Conservation (phyloP, 164 flowering plant genomes). For the grape (Vitis vinifera) region DNA sequence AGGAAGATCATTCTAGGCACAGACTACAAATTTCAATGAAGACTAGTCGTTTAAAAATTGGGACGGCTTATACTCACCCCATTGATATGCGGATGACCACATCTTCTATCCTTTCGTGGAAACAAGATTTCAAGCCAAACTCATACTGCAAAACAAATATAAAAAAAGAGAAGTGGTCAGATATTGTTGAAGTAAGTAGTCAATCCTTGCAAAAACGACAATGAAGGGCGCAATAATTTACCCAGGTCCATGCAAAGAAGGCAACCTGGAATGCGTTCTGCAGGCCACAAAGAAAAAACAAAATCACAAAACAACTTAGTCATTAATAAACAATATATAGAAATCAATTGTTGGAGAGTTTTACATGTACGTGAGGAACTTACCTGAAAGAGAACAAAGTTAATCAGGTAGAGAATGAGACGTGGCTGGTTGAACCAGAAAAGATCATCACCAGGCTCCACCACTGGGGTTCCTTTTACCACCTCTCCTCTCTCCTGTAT, state of each 20-base stretch:
- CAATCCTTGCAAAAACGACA: too few species aligned
- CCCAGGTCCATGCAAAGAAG: slow-evolving; percentile 79
- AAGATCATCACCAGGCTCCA: slow-evolving; percentile 8
- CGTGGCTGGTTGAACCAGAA: slow-evolving; percentile 55
- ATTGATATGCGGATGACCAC: slow-evolving; percentile 58
- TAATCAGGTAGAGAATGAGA: slow-evolving; percentile 69
- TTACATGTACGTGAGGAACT: too few species aligned
- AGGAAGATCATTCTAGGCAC: too few species aligned
- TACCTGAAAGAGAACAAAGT: slow-evolving; percentile 73
- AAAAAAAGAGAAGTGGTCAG: not conserved
- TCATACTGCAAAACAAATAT: slow-evolving; percentile 43
- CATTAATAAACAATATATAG: too few species aligned
- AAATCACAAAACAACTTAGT: too few species aligned
- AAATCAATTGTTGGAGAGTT: too few species aligned
- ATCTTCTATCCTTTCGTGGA: slow-evolving; percentile 48
- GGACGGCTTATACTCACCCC: slow-evolving; percentile 45
- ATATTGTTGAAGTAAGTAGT: too few species aligned
- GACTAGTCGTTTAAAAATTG: not conserved
- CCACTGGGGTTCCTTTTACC: slow-evolving; percentile 6
- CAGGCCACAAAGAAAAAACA: too few species aligned
- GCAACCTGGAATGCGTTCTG: slow-evolving; percentile 89
- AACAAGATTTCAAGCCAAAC: slow-evolving; percentile 65
- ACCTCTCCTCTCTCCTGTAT: slow-evolving; percentile 9
- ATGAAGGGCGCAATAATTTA: slow-evolving; percentile 19
- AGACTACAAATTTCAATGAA: not conserved